Conservation (phyloP, 163 green algal genomes). For the Scenedesmus sp. region DNA sequence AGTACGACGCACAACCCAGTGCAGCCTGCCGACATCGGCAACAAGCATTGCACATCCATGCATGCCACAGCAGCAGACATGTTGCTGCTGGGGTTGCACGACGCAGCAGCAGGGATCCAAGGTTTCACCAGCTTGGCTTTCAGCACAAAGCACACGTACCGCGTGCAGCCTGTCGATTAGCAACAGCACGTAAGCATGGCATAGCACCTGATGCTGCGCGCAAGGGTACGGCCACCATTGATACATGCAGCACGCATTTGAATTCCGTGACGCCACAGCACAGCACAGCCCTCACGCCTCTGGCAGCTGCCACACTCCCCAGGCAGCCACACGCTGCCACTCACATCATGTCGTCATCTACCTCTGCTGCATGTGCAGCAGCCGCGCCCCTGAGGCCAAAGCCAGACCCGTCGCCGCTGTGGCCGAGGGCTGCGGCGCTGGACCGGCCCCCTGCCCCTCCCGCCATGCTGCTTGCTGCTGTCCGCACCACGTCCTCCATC, state of each 20-base stretch:
- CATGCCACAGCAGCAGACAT: too few relatives aligned
- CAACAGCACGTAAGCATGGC: too few relatives aligned
- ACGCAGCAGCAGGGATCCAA: background rate
- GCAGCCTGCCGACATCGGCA: too few relatives aligned
- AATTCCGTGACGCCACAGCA: too few relatives aligned
- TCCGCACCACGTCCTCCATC: background rate
- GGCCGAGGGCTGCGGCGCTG: background rate
- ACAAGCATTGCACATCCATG: too few relatives aligned
- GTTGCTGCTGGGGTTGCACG: background rate
- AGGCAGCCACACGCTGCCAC: background rate
- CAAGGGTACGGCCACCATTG: background rate
- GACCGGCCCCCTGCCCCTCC: background rate
- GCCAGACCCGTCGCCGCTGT: background rate
- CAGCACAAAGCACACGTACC: background rate
- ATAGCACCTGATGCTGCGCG: too few relatives aligned
- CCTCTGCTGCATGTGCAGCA: background rate
- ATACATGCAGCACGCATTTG: background rate
- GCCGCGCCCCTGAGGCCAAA: background rate
- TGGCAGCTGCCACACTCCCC: too few relatives aligned
- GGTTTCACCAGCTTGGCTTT: background rate
- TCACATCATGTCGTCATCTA: slow-evolving; percentile 1
- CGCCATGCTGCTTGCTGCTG: background rate
- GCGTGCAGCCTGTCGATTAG: background rate
- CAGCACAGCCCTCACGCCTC: too few relatives aligned
- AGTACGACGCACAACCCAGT: too few relatives aligned